Evolutionary conservation across 148 eudicot genomes (phyloP).

Genomic region (Linanthus parryae): DNA sequence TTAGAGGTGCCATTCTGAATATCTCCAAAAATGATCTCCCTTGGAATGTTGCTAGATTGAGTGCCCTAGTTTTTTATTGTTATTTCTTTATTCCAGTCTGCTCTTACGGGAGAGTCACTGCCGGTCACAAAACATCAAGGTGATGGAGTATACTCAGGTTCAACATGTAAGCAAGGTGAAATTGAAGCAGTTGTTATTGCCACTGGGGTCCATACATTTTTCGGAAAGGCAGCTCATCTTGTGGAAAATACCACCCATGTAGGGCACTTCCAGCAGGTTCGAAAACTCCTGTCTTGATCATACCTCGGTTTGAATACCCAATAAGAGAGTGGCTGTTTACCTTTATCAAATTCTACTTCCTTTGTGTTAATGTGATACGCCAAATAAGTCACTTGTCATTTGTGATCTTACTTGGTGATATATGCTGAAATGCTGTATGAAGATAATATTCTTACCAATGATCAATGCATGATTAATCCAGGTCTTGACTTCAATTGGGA

Average conservation of each 20-base stretch:
- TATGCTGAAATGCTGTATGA: too few relatives aligned
- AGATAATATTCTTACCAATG: too few relatives aligned
- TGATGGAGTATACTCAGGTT: slow-evolving; percentile 67
- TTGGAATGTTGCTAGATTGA: too few relatives aligned
- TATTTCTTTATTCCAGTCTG: slow-evolving; percentile 41
- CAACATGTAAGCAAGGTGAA: slow-evolving; percentile 87
- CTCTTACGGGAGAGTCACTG: slow-evolving; percentile 81
- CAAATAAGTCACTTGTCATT: background rate
- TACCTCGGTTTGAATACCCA: too few relatives aligned
- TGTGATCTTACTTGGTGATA: too few relatives aligned
- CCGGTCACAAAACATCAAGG: slow-evolving; percentile 69
- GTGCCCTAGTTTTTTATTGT: background rate
- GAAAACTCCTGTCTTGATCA: too few relatives aligned
- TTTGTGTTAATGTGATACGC: too few relatives aligned
- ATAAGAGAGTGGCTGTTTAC: too few relatives aligned
- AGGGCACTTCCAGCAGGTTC: slow-evolving; percentile 85
- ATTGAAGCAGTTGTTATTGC: slow-evolving; percentile 81
- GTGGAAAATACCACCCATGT: slow-evolving; percentile 69
- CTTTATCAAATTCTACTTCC: too few relatives aligned
- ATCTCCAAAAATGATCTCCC: too few relatives aligned
- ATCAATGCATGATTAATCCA: too few relatives aligned
- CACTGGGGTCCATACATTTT: slow-evolving; percentile 79
- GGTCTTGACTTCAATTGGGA: slow-evolving; percentile 81
- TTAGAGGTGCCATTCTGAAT: too few relatives aligned
- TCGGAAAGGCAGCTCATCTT: slow-evolving; percentile 90